phyloP scores from a whole-genome alignment of 129 eudicot genomes.

The Artemisia tridentata region DNA sequence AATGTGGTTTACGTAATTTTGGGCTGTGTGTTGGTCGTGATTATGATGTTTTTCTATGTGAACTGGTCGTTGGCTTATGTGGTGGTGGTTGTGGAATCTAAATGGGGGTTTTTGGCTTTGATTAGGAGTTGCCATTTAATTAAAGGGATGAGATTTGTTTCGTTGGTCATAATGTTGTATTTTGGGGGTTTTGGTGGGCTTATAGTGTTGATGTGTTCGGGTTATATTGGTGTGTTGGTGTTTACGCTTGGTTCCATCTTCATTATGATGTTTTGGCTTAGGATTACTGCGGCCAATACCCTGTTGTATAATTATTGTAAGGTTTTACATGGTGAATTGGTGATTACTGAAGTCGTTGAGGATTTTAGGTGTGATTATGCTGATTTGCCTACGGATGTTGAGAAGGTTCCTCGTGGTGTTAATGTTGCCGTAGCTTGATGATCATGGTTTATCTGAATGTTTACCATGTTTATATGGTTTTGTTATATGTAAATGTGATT shows the following conservation, averaged over 20 bases:
- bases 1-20: conserved; percentile 7
- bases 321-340: conserved; percentile 64
- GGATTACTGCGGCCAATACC: conserved; percentile 36
- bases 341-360: too few species aligned
- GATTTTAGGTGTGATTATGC: conserved; percentile 44
- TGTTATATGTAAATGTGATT: neutral
- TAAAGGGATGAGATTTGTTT: conserved; percentile 46
- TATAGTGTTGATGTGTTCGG: conserved; percentile 23
- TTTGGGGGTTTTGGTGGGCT: conserved; percentile 28
- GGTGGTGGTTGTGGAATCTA: conserved; percentile 48
- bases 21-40: neutral
- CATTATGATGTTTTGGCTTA: conserved; percentile 48
- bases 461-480: too few species aligned
- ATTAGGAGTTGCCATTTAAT: conserved; percentile 42
- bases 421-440: conserved; percentile 31
- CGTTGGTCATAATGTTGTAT: conserved; percentile 29
- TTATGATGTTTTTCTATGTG: conserved; percentile 27
- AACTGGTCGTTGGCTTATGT: conserved; percentile 48
- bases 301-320: conserved; percentile 78
- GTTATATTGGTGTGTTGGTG: neutral
- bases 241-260: conserved; percentile 33
- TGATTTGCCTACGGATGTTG: conserved; percentile 61
- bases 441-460: conserved; percentile 7
- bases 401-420: conserved; percentile 28
- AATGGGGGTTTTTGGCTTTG: conserved; percentile 53